phyloP scores from a whole-genome alignment of 2,329 filamentous ascomycete genomes.

The Colletotrichum sp. region DNA sequence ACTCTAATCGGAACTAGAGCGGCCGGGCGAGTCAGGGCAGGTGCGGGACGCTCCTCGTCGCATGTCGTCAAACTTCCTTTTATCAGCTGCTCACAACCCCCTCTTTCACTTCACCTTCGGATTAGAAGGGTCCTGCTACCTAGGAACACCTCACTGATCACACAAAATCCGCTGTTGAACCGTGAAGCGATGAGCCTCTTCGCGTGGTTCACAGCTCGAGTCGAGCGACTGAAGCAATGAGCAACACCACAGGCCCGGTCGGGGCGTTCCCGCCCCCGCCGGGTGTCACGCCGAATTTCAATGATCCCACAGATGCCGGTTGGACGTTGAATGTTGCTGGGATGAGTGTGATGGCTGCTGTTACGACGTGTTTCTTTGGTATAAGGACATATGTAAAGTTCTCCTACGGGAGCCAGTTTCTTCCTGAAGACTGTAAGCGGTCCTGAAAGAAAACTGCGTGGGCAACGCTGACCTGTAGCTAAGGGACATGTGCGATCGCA shows the following conservation, averaged over 20 bases:
- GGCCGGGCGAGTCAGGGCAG: constrained; percentile 6
- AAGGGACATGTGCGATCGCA: constrained; percentile 13
- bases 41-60: not conserved
- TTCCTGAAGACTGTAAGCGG: constrained; percentile 8
- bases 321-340: constrained; percentile 17
- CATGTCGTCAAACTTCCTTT: not conserved
- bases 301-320: constrained; percentile 20
- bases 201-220: not conserved
- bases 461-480: not conserved
- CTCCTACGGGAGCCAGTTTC: not conserved
- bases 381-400: constrained; percentile 25
- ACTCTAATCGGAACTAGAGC: not conserved
- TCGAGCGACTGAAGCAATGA: constrained; percentile 9
- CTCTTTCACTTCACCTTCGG: rapidly evolving
- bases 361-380: constrained; percentile 15
- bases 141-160: not conserved
- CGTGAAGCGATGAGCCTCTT: constrained; percentile 3
- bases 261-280: constrained; percentile 26
- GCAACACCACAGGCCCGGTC: not conserved
- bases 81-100: not conserved
- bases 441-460: no score
- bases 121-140: not conserved
- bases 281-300: constrained; percentile 25
- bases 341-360: constrained; percentile 19
- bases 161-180: not conserved